Percentiles rank a stretch among this genome's conserved stretches.
Conservation (phyloP, 164 flowering plant genomes). For the Nymphaea colorata region DNA sequence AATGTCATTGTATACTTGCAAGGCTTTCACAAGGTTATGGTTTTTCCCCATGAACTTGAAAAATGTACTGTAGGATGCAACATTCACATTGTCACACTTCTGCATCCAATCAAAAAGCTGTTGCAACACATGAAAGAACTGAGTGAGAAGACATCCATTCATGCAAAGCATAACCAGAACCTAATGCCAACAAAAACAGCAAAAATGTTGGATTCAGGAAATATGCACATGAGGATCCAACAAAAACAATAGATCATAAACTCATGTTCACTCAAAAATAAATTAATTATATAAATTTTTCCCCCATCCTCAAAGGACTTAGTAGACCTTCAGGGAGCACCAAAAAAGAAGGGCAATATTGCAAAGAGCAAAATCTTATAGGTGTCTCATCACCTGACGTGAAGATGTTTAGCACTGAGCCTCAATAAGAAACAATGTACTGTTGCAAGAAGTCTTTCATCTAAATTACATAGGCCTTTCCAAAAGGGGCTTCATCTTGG, state of each 20-base stretch:
- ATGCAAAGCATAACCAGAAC: not conserved
- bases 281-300: not conserved
- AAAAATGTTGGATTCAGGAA: not conserved
- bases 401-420: not conserved
- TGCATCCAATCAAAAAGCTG: constrained; percentile 94
- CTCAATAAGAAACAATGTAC: too few relatives aligned
- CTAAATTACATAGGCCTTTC: too few relatives aligned
- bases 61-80: constrained; percentile 70
- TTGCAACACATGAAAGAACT: constrained; percentile 8
- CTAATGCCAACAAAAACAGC: not conserved
- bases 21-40: constrained; percentile 37
- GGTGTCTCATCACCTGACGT: not conserved
- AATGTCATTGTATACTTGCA: constrained; percentile 58
- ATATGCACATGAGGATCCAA: not conserved
- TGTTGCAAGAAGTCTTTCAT: too few relatives aligned
- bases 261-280: not conserved
- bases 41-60: constrained; percentile 63
- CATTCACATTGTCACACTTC: constrained; percentile 43
- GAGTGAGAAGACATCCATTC: constrained; percentile 1
- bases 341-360: not conserved
- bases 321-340: not conserved
- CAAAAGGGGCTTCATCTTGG: too few relatives aligned
- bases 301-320: not conserved
- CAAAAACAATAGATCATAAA: not conserved
- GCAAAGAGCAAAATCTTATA: not conserved